Percentiles rank a stretch among this genome's conserved stretches.
Conservation (phyloP, 768 basidiomycete genomes). For the Tricholoma hemisulphureum region DNA sequence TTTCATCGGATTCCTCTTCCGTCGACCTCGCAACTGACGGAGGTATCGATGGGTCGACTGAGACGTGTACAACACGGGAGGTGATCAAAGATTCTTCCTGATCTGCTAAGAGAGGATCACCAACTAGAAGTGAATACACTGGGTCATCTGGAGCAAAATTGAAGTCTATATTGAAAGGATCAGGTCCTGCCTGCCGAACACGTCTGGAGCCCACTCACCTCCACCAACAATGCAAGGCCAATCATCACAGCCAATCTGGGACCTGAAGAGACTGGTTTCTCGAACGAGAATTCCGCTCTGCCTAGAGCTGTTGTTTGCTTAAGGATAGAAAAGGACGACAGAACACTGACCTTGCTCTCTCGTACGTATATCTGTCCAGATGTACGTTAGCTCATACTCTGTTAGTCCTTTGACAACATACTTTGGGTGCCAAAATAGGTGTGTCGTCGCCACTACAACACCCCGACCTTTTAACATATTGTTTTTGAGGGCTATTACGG, state of each 20-base stretch:
- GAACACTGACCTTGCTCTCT: constrained; percentile 62
- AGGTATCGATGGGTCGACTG: constrained; percentile 61
- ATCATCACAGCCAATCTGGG: constrained; percentile 36
- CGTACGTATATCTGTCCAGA: constrained; percentile 66
- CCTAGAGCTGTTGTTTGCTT: constrained; percentile 35
- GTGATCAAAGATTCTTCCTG: constrained; percentile 52
- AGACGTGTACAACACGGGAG: constrained; percentile 72
- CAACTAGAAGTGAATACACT: constrained; percentile 74
- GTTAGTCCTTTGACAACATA: constrained; percentile 36
- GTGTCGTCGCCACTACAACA: constrained; percentile 81
- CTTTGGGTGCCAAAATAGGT: constrained; percentile 95
- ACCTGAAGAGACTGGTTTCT: constrained; percentile 56
- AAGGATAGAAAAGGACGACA: not conserved
- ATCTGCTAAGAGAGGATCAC: constrained; percentile 50
- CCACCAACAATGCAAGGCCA: constrained; percentile 88
- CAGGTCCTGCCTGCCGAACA: not conserved
- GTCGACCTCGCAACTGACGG: constrained; percentile 18
- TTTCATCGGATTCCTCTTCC: constrained; percentile 45
- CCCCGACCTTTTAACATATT: constrained; percentile 45
- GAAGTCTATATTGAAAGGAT: constrained; percentile 61
- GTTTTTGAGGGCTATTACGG: constrained; percentile 63
- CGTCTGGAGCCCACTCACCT: constrained; percentile 50
- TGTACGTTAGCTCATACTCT: not conserved
- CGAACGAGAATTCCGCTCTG: constrained; percentile 76
- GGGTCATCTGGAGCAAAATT: constrained; percentile 85